These are phyloP conservation scores for Cyberlindnera maritima DNA, from an alignment of 805 yeast genomes.

Conservation along the genomic window DNA sequence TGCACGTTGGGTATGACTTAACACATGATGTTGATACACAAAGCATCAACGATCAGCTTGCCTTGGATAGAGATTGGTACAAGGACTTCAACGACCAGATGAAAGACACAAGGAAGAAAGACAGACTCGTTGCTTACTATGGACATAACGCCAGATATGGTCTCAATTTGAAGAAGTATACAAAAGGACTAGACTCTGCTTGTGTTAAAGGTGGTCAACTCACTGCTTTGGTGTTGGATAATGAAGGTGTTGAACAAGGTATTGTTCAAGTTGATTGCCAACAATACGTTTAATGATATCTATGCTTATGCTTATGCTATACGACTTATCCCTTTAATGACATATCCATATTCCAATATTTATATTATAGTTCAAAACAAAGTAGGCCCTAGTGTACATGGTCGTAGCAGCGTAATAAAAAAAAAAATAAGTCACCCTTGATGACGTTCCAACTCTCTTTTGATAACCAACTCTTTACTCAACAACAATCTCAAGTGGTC, in stretches of 20 bases:
- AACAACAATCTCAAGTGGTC: slow-evolving; percentile 60
- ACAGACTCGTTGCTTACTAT: slow-evolving; percentile 53
- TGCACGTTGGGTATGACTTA: slow-evolving; percentile 14
- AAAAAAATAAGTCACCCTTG: slow-evolving; percentile 14
- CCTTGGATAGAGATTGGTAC: slow-evolving; percentile 67
- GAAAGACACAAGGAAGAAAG: slow-evolving; percentile 25
- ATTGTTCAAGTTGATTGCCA: slow-evolving; percentile 18
- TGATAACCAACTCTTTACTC: slow-evolving; percentile 58
- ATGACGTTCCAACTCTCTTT: slow-evolving; percentile 47
- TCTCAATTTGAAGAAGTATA: slow-evolving; percentile 55
- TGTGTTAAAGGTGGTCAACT: slow-evolving; percentile 76
- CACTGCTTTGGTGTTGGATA: slow-evolving; percentile 45
- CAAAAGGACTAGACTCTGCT: slow-evolving; percentile 80
- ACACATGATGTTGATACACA: slow-evolving; percentile 38
- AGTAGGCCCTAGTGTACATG: too few species aligned
- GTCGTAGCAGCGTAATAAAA: too few species aligned
- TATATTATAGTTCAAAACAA: too few species aligned
- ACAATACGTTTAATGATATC: not conserved
- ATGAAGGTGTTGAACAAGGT: slow-evolving; percentile 8
- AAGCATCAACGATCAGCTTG: slow-evolving; percentile 55
- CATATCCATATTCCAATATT: not conserved
- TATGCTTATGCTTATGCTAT: too few species aligned
- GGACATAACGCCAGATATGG: slow-evolving; percentile 91
- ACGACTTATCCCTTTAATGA: too few species aligned
- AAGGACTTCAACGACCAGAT: slow-evolving; percentile 27